Base-by-base conservation (phyloP, 1,139 yeast genomes). In the Fermentozyma sake region DNA sequence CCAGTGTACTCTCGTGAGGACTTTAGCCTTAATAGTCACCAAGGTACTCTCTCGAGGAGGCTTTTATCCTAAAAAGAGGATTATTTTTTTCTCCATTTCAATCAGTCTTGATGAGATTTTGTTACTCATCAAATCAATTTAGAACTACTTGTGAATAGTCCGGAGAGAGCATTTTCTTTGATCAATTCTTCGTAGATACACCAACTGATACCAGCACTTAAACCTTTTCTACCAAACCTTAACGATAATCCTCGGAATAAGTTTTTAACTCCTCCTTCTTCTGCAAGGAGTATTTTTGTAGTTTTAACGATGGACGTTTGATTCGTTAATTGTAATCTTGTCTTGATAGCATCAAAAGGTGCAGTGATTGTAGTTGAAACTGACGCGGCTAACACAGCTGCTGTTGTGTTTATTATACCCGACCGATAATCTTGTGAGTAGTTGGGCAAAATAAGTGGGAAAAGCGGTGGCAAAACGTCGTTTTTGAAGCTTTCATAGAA, bases 121-220 rank as follows among this genome's bases (percentile, higher is more conserved):
- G n/a, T n/a, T n/a, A n/a, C n/a, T n/a, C n/a, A n/a, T n/a, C n/a
- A n/a, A n/a, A n/a, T n/a, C n/a, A n/a, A n/a, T n/a, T n/a, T n/a
- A n/a, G n/a, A n/a, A n/a, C n/a, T n/a, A n/a, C n/a, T n/a, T n/a
- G n/a, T n/a, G n/a, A n/a, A n/a, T n/a, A n/a, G n/a, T n/a, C 10
- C 7, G n/a, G 24, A 16, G 15, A 16, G n/a, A 14, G 12, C 20
- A n/a, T 22, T 30, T 15, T 36, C 27, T 38, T 76, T 79, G 21
- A 86, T 72, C 35, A 86, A 58, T 50, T 91, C 96, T 55, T 89
- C 98, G 50, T 89, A 91, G 16, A 91, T 80, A 39, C 95, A 85
- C 98, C 98, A 91, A 29, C 96, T 87, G 34, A 91, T 87, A 2
- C 96, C 96, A 0, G 97, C 91, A 53, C 95, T 81, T 33, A 85